Conservation (phyloP, 108 stramenopile genomes). For the Ochromonas danica region DNA sequence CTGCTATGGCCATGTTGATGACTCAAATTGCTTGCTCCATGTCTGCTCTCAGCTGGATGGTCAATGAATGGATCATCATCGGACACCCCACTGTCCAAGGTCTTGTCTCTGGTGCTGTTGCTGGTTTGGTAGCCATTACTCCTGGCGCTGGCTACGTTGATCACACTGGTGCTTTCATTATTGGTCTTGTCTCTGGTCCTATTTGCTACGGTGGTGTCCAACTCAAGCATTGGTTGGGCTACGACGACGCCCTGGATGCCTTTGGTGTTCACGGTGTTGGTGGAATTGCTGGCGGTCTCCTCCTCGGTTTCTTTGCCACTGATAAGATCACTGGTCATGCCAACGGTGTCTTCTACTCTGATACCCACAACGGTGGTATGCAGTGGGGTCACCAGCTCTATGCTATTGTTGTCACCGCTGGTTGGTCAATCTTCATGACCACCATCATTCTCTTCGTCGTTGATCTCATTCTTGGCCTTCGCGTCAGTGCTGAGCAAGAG, state of each 20-base stretch:
- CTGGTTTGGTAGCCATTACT: conserved; percentile 20
- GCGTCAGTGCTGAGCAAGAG: not conserved
- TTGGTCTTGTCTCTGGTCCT: not conserved
- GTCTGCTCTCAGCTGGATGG: not conserved
- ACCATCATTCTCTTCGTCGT: not conserved
- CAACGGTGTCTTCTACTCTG: not conserved
- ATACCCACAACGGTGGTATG: not conserved
- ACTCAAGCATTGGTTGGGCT: conserved; percentile 5
- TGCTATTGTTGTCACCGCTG: not conserved
- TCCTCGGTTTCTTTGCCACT: conserved; percentile 8
- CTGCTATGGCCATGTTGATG: conserved; percentile 1
- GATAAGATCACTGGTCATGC: no score
- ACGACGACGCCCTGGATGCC: conserved; percentile 28
- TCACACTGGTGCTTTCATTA: not conserved
- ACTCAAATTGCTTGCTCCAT: conserved; percentile 20
- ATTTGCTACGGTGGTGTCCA: not conserved
- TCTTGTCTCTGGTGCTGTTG: conserved; percentile 17
- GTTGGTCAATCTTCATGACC: not conserved
- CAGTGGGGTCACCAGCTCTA: not conserved
- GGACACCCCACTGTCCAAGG: conserved; percentile 10
- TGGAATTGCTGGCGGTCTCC: not conserved
- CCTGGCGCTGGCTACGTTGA: conserved; percentile 33
- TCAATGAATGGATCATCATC: not conserved
- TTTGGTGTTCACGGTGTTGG: conserved; percentile 32
- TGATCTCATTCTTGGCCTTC: not conserved